Evolutionary conservation across 2,329 filamentous ascomycete genomes (phyloP).

Genomic region (Ceratocystis ficicola): DNA sequence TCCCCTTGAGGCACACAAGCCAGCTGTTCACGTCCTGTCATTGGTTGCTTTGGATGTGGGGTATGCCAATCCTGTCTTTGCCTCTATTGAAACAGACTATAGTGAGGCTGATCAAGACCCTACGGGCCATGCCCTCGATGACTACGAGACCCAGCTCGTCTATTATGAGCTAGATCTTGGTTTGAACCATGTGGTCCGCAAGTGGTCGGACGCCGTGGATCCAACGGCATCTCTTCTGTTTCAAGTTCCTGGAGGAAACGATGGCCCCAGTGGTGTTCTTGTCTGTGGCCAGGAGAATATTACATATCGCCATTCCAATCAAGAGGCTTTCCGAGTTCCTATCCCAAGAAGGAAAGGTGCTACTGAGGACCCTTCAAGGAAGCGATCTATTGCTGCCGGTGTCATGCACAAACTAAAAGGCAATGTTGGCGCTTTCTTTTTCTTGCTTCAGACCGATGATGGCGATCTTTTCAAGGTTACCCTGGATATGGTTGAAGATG

Average conservation of each 20-base stretch:
- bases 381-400: constrained; percentile 73
- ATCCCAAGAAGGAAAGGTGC: constrained; percentile 78
- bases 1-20: constrained; percentile 88
- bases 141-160: constrained; percentile 79
- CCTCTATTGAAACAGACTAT: constrained; percentile 87
- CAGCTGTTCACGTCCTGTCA: constrained; percentile 78
- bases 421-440: constrained; percentile 80
- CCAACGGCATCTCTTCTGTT: constrained; percentile 81
- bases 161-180: constrained; percentile 97
- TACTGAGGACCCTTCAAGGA: constrained; percentile 83
- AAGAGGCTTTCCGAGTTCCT: constrained; percentile 75
- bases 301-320: constrained; percentile 93
- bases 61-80: constrained; percentile 95
- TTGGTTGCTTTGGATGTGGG: constrained; percentile 85
- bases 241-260: constrained; percentile 85
- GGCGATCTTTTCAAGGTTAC: constrained; percentile 97
- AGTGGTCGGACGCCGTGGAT: constrained; percentile 91
- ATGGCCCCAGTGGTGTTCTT: constrained; percentile 87
- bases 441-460: constrained; percentile 88
- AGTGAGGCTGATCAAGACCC: constrained; percentile 83
- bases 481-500: constrained; percentile 77
- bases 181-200: constrained; percentile 90
- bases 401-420: constrained; percentile 96
- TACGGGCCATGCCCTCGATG: constrained; percentile 65
- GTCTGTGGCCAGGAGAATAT: constrained; percentile 92